Evolutionary conservation across 352 stramenopile genomes (phyloP), one percentile per base, ranked within the genome.

Genomic region (Phytopythium sindhum): DNA sequence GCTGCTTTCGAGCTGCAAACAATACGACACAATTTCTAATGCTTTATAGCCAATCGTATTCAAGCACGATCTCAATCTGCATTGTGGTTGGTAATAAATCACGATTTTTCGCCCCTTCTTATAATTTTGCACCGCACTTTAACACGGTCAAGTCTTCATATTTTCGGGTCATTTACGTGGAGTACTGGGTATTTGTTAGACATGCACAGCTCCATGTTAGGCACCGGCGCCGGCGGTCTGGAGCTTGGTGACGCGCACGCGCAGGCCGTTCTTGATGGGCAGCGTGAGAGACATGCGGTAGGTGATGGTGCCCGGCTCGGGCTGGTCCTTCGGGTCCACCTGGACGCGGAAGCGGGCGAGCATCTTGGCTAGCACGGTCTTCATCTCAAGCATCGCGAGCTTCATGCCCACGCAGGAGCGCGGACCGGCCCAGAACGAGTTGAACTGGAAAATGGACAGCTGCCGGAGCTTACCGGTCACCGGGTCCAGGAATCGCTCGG

Each of bases 371-470:
- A 72, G 64, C 39, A 67, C 64, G 5, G 66, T 72, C 64, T 84
- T 81, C 67, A 84, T 74, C 69, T 88, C 75, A 10, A 86, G 65
- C 66, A 88, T 75, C 19, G 81, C 80, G 33, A 78, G 72, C 35
- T 69, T 69, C 68, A 75, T 70, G 29, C 71, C 71, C 5, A 78
- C 45, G 41, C 71, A 78, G 48, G 63, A 70, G 10, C 71, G 71
- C 19, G 71, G 71, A 14, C 68, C 71, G 3, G 68, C 71, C 51
- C 74, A 66, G 63, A 78, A 78, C 0, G 71, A 73, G 29, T 70
- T 64, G 33, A 73, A 78, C 54, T 75, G 68, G 63, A 72, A 78
- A 4, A 66, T 64, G 28, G 71, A 78, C 41, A 57, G 11, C 47
- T 63, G 57, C 31, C 60, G 63, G 33, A 71, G 44, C 39, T 73